phyloP scores from a whole-genome alignment of 2,329 filamentous ascomycete genomes.

The Exophiala sp. region DNA sequence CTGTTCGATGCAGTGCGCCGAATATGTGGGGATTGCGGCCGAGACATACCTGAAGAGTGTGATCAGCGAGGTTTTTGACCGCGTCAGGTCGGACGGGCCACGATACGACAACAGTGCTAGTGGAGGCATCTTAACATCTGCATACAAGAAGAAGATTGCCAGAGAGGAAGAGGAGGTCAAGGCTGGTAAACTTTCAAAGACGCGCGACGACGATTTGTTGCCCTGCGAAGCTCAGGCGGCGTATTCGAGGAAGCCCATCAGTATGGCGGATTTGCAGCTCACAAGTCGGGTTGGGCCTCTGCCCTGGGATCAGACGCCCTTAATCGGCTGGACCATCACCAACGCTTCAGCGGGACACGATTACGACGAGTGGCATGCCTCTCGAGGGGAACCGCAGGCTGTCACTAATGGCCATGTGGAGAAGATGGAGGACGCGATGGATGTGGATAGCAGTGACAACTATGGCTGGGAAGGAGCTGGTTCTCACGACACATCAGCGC shows the following conservation, averaged over 20 bases:
- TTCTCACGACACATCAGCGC: conserved; percentile 10
- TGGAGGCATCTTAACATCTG: conserved; percentile 72
- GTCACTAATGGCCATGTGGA: conserved; percentile 16
- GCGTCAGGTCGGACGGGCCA: conserved; percentile 55
- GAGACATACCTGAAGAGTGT: conserved; percentile 63
- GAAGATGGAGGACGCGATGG: conserved; percentile 27
- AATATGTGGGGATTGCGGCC: conserved; percentile 58
- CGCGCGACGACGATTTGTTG: conserved; percentile 68
- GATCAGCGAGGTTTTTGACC: conserved; percentile 52
- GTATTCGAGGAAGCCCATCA: conserved; percentile 66
- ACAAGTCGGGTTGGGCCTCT: conserved; percentile 72
- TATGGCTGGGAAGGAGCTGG: conserved; percentile 63
- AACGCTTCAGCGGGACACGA: conserved; percentile 73
- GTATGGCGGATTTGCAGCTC: conserved; percentile 73
- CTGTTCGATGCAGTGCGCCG: conserved; percentile 52
- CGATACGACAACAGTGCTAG: conserved; percentile 59
- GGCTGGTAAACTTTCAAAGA: conserved; percentile 69
- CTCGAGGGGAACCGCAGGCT: conserved; percentile 3
- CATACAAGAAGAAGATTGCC: conserved; percentile 70
- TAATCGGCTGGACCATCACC: conserved; percentile 67
- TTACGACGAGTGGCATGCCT: conserved; percentile 60
- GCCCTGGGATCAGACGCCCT: conserved; percentile 72
- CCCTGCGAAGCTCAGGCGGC: conserved; percentile 77
- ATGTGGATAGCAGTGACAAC: conserved; percentile 51
- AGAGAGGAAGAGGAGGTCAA: conserved; percentile 70